A percentile compares a stretch with the other conserved stretches of the same genome.
phyloP scores from a whole-genome alignment of 371 early-diverging fungal genomes.

The Gilbertella persicaria region DNA sequence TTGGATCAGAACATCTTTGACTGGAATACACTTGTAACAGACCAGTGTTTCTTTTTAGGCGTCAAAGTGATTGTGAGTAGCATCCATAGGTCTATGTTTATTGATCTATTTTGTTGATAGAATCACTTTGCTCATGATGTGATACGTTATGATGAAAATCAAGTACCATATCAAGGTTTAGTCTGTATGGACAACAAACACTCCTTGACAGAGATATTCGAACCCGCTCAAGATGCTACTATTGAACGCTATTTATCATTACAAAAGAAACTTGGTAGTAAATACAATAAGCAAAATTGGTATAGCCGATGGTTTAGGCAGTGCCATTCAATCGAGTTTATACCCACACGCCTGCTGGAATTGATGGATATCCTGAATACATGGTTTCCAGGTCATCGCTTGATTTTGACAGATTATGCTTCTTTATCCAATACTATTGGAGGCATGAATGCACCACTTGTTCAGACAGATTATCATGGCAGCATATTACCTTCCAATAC shows the following conservation, averaged over 20 bases:
- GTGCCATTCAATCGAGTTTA: no score
- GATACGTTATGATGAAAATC: constrained; percentile 77
- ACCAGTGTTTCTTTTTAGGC: constrained; percentile 85
- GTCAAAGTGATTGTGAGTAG: constrained; percentile 79
- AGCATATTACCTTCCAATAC: constrained; percentile 89
- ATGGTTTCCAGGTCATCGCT: constrained; percentile 79
- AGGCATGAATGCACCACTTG: constrained; percentile 82
- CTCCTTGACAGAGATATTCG: constrained; percentile 78
- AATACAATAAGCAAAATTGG: no score
- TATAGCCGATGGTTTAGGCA: no score
- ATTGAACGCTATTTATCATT: constrained; percentile 65
- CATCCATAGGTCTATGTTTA: background rate
- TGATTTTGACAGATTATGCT: constrained; percentile 84
- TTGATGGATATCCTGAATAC: constrained; percentile 68
- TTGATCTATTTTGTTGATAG: constrained; percentile 22
- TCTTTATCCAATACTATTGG: constrained; percentile 72
- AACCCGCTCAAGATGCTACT: constrained; percentile 71
- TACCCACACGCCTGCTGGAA: constrained; percentile 77
- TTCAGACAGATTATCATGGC: constrained; percentile 83
- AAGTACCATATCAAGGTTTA: constrained; percentile 73
- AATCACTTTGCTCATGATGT: constrained; percentile 94
- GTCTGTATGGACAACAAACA: constrained; percentile 76
- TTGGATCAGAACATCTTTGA: constrained; percentile 87
- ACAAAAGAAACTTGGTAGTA: constrained; percentile 42
- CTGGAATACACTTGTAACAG: constrained; percentile 67